These are phyloP conservation scores for Astragalus membranaceus DNA, from an alignment of 306 rosid species.

Conservation along the genomic window DNA sequence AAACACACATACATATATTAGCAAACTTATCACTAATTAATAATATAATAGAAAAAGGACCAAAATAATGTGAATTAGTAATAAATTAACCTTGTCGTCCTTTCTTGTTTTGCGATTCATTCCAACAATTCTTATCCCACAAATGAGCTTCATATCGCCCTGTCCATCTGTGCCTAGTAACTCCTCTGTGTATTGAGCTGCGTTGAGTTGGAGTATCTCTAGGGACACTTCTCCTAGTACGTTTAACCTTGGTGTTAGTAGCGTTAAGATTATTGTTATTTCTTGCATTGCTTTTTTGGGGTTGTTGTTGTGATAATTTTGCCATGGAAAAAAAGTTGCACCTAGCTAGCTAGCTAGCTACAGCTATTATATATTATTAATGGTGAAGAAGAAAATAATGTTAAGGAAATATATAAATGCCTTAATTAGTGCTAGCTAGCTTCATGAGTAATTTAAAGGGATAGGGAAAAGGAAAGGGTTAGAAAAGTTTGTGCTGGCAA, in stretches of 20 bases:
- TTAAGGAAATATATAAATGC: neutral
- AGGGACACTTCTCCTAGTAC: constrained; percentile 64
- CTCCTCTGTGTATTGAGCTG: constrained; percentile 77
- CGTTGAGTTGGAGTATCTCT: constrained; percentile 67
- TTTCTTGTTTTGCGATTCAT: constrained; percentile 84
- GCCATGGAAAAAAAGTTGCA: constrained; percentile 31
- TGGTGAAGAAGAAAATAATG: neutral
- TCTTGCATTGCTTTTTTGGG: constrained; percentile 28
- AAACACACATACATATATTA: neutral
- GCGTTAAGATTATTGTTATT: constrained; percentile 2
- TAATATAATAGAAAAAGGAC: neutral
- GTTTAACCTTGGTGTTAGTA: constrained; percentile 39
- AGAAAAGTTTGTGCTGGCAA: constrained; percentile 31
- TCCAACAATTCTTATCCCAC: constrained; percentile 97
- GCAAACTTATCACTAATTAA: neutral
- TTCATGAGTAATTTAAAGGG: constrained; percentile 22
- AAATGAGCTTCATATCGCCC: constrained; percentile 90
- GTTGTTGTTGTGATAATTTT: constrained; percentile 31
- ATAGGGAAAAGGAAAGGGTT: neutral
- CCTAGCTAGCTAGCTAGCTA: neutral
- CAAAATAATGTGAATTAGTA: neutral
- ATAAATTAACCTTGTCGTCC: constrained; percentile 69
- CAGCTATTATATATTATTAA: neutral
- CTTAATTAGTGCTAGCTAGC: too few relatives aligned
- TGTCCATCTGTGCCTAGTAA: constrained; percentile 86